Evolutionary conservation across 2,329 filamentous ascomycete genomes (phyloP).

Genomic region (Blumeria graminis): DNA sequence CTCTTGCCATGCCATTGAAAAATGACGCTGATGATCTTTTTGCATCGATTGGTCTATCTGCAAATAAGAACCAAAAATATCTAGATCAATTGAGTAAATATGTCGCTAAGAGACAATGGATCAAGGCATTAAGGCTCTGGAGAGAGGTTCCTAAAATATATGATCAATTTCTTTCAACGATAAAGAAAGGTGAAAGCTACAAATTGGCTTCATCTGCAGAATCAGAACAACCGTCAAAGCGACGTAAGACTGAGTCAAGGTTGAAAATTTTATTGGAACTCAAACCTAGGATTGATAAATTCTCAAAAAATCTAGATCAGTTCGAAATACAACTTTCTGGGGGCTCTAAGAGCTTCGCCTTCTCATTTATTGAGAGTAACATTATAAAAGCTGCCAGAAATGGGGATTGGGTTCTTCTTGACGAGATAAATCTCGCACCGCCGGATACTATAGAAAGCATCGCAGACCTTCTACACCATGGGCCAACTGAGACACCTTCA

Average conservation of each 20-base stretch:
- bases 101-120: constrained; percentile 66
- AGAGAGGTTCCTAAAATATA: constrained; percentile 77
- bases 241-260: constrained; percentile 39
- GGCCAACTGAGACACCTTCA: constrained; percentile 47
- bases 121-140: constrained; percentile 66
- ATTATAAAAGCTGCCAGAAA: constrained; percentile 90
- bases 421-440: constrained; percentile 92
- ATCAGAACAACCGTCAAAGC: constrained; percentile 43
- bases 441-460: constrained; percentile 89
- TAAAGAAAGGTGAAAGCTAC: constrained; percentile 21
- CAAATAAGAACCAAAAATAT: constrained; percentile 70
- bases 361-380: constrained; percentile 88
- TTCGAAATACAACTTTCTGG: constrained; percentile 60
- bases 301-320: constrained; percentile 47
- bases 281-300: constrained; percentile 52
- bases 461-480: constrained; percentile 59
- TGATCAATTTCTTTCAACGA: constrained; percentile 36
- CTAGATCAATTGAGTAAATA: constrained; percentile 58
- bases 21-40: constrained; percentile 90
- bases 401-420: constrained; percentile 87
- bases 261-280: constrained; percentile 35
- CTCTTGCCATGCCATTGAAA: constrained; percentile 66
- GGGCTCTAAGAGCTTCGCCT: constrained; percentile 57
- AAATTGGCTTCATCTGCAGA: constrained; percentile 15
- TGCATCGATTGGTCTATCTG: constrained; percentile 58